Percentiles rank a stretch among this genome's conserved stretches.
Conservation (phyloP, 1,284 basidiomycete species). For the Cystobasidium sp. region DNA sequence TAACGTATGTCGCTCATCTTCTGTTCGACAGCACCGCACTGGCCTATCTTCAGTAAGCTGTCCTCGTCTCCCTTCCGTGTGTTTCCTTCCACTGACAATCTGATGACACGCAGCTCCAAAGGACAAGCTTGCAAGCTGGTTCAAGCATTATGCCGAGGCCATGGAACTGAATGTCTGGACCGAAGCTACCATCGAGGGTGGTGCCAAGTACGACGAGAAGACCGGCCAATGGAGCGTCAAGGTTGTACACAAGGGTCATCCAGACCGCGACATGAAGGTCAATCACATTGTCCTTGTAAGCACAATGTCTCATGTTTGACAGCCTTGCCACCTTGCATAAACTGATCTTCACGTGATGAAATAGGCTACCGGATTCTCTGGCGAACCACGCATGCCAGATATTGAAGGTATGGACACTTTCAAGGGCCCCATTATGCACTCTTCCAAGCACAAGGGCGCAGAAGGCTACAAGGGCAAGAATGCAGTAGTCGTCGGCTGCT, state of each 20-base stretch:
- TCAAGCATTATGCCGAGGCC: conserved; percentile 53
- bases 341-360: too few species aligned
- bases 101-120: conserved; percentile 45
- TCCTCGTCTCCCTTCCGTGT: too few species aligned
- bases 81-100: too few species aligned
- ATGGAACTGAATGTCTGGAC: conserved; percentile 56
- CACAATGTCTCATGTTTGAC: too few species aligned
- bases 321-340: too few species aligned
- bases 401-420: conserved; percentile 53
- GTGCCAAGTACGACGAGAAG: conserved; percentile 51
- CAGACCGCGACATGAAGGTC: conserved; percentile 55
- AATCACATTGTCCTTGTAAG: conserved; percentile 56
- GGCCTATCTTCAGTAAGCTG: conserved; percentile 49
- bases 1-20: neutral
- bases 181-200: conserved; percentile 49
- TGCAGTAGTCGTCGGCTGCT: conserved; percentile 55
- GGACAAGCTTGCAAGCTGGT: conserved; percentile 56
- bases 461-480: conserved; percentile 53
- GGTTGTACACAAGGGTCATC: conserved; percentile 54
- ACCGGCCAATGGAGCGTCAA: conserved; percentile 58
- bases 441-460: conserved; percentile 51
- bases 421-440: conserved; percentile 54
- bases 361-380: conserved; percentile 60
- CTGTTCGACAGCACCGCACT: conserved; percentile 36
- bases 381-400: conserved; percentile 56